Percentiles rank a stretch among this genome's conserved stretches.
These are phyloP conservation scores for Lipomyces kockii DNA, from an alignment of 805 yeast genomes.

Conservation along the genomic window DNA sequence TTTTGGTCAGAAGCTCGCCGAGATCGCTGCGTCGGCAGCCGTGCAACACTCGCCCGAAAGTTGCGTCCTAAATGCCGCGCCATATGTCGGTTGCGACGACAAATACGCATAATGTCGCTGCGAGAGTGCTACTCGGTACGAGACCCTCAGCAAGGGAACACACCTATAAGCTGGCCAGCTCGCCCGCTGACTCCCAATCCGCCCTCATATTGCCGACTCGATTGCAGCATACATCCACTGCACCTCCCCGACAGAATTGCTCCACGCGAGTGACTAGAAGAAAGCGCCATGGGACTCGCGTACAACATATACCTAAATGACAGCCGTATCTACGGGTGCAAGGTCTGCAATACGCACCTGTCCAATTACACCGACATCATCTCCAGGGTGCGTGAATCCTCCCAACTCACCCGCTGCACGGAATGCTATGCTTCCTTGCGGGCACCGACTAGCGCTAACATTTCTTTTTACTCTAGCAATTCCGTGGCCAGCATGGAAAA, in stretches of 20 bases:
- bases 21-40: not conserved
- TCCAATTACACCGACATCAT: slow-evolving; percentile 47
- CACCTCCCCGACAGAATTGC: not conserved
- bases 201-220: not conserved
- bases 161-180: not conserved
- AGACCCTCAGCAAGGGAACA: not conserved
- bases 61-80: not conserved
- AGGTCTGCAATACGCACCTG: slow-evolving; percentile 50
- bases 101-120: not conserved
- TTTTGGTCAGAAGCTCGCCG: not conserved
- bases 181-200: slow-evolving; percentile 8
- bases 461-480: slow-evolving; percentile 45
- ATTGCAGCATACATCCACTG: not conserved
- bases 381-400: slow-evolving; percentile 45
- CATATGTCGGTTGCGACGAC: not conserved
- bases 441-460: not conserved
- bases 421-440: not conserved
- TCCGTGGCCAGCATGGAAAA: slow-evolving; percentile 61
- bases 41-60: not conserved
- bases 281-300: slow-evolving; percentile 53
- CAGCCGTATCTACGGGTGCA: slow-evolving; percentile 48
- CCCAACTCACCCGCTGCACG: not conserved
- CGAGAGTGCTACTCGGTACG: not conserved
- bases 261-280: slow-evolving; percentile 1
- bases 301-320: slow-evolving; percentile 50